Base-by-base conservation (phyloP, 768 basidiomycete genomes). In the Dentipellis fragilis region DNA sequence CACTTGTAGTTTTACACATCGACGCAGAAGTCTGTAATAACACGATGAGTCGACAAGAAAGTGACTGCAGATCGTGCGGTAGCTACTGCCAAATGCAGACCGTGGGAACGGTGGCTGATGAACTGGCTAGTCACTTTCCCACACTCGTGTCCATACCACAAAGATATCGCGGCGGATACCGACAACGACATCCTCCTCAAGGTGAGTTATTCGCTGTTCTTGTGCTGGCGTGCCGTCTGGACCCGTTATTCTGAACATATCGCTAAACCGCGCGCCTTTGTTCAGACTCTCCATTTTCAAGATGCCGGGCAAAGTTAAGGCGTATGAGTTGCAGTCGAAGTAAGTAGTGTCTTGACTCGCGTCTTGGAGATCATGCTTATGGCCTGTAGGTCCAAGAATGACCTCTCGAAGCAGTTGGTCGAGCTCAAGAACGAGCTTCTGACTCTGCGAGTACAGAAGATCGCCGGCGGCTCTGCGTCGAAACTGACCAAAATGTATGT, bases 371-470 rank as follows among this genome's bases (percentile, higher is more conserved):
- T 9, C 11, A 52, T 21, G 19, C 22, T 45, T 35, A 23, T 37
- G 12, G 51, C 50, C 10, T 34, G 11, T 66, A 94, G 93, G 84
- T 89, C 88, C 61, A 97, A 96, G 80, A 89, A 85, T 76, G 95
- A 97, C 82, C 85, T 98, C 78, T 75, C 83, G 62, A 94, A 94
- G 75, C 92, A 96, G 74, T 83, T 98, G 59, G 71, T 72, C 52
- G 96, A 98, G 73, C 81, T 99, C 76, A 97, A 93, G 86, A 83
- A 76, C 58, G 96, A 99, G 83, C 89, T 98, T 66, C 80, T 91
- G 61, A 78, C 79, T 67, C 81, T 99, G 73, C 86, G 95, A 67
- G 96, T 99, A 61, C 93, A 96, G 81, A 97, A 97, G 83, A 91
- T 95, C 68, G 89, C 92, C 59, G 93, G 93, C 67, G 93, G 93